Percentiles rank a stretch among this genome's conserved stretches.
These are phyloP conservation scores for Pyropia yezoensis DNA, from an alignment of 23 red algal species.

Conservation along the genomic window DNA sequence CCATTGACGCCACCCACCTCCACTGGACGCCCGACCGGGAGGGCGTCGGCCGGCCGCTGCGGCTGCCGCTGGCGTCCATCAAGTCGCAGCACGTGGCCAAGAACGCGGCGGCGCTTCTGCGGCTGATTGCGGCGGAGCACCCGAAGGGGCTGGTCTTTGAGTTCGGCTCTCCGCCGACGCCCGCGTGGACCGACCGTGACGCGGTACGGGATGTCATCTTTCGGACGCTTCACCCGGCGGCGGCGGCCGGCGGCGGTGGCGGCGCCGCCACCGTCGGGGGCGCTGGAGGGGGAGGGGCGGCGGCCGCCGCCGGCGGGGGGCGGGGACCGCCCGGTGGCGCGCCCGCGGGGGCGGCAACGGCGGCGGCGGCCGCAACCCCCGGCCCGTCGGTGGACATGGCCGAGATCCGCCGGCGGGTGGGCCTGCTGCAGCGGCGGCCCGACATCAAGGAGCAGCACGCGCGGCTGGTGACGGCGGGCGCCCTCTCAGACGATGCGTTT, in stretches of 20 bases:
- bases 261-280: not conserved
- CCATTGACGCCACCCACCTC: no score
- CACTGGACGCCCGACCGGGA: no score
- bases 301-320: not conserved
- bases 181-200: not conserved
- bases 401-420: no score
- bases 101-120: not conserved
- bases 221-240: not conserved
- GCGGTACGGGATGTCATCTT: not conserved
- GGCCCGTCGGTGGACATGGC: no score
- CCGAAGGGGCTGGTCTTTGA: slow-evolving; percentile 1
- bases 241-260: not conserved
- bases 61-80: not conserved
- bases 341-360: no score
- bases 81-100: not conserved
- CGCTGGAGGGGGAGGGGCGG: not conserved
- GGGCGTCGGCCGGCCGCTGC: not conserved
- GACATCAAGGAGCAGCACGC: no score
- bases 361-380: no score
- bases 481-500: no score
- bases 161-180: not conserved
- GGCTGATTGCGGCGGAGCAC: not conserved
- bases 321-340: no score
- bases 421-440: no score
- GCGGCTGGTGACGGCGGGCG: no score